A percentile compares a stretch with the other conserved stretches of the same genome.
These are phyloP conservation scores for Penicillium sp. DNA, from an alignment of 2,329 filamentous ascomycete genomes.

Conservation along the genomic window DNA sequence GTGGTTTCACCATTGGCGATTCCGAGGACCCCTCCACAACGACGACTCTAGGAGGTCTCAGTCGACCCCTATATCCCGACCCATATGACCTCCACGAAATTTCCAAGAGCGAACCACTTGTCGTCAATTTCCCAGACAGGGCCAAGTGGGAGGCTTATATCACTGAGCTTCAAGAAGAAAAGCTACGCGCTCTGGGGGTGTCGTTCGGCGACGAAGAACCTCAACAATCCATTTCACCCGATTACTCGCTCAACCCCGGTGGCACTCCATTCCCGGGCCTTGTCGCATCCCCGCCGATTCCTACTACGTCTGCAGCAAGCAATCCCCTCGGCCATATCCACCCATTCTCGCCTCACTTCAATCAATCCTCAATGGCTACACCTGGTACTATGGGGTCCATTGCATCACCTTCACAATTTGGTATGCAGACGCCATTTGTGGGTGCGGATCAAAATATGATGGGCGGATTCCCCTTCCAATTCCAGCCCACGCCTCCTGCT, in stretches of 20 bases:
- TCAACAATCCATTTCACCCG: slow-evolving; percentile 58
- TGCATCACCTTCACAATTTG: slow-evolving; percentile 62
- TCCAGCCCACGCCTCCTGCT: slow-evolving; percentile 53
- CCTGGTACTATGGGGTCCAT: slow-evolving; percentile 58
- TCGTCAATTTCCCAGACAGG: slow-evolving; percentile 39
- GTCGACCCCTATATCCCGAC: slow-evolving; percentile 39
- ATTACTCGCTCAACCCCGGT: slow-evolving; percentile 55
- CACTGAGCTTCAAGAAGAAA: slow-evolving; percentile 75
- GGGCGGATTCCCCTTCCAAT: slow-evolving; percentile 60
- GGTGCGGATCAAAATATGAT: slow-evolving; percentile 50
- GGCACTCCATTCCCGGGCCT: slow-evolving; percentile 63
- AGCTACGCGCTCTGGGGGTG: slow-evolving; percentile 82
- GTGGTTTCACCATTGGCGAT: slow-evolving; percentile 34
- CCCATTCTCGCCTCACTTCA: slow-evolving; percentile 55
- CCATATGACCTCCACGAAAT: slow-evolving; percentile 32
- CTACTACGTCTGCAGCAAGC: slow-evolving; percentile 68
- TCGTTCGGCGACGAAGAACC: slow-evolving; percentile 68
- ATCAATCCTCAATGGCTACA: slow-evolving; percentile 49
- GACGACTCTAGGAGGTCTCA: slow-evolving; percentile 34
- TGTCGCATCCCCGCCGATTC: slow-evolving; percentile 74
- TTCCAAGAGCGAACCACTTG: slow-evolving; percentile 25
- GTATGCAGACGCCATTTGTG: slow-evolving; percentile 51
- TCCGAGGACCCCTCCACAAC: slow-evolving; percentile 22
- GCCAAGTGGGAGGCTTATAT: slow-evolving; percentile 69
- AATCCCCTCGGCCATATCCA: slow-evolving; percentile 53